Percentiles rank a stretch among this genome's conserved stretches.
phyloP scores from a whole-genome alignment of 2,329 filamentous ascomycete genomes.

The Fusarium albidum region DNA sequence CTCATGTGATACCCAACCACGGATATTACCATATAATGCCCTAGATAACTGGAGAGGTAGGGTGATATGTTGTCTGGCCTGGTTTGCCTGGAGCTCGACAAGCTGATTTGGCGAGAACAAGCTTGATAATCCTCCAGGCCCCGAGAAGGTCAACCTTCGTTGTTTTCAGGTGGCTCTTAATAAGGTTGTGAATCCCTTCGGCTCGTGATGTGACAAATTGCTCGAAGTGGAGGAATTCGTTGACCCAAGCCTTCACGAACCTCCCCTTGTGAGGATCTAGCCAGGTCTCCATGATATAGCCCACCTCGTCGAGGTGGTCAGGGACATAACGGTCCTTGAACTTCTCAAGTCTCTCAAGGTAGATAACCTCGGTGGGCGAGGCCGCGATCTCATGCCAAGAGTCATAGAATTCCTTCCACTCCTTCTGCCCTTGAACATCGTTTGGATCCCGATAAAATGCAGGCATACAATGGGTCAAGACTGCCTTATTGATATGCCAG shows the following conservation, averaged over 20 bases:
- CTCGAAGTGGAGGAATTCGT: constrained; percentile 31
- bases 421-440: background rate
- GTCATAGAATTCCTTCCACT: constrained; percentile 32
- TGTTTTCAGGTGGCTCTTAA: background rate
- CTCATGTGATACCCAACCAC: background rate
- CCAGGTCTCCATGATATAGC: constrained; percentile 34
- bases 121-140: constrained; percentile 2
- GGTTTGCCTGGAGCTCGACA: background rate
- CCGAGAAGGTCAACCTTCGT: background rate
- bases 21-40: constrained; percentile 5
- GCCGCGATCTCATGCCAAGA: constrained; percentile 32
- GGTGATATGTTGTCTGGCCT: background rate
- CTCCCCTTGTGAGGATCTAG: constrained; percentile 34
- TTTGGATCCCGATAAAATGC: background rate
- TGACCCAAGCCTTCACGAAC: constrained; percentile 34
- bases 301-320: constrained; percentile 22
- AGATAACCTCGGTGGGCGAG: constrained; percentile 24
- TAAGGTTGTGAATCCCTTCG: constrained; percentile 2
- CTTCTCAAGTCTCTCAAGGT: constrained; percentile 21
- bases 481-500: too few relatives aligned
- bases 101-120: background rate
- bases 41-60: background rate
- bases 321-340: constrained; percentile 26
- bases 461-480: constrained; percentile 23
- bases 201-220: constrained; percentile 10